These are phyloP conservation scores for Geotrichum cucujoidarum DNA, from an alignment of 1,139 yeast genomes.

Conservation along the genomic window DNA sequence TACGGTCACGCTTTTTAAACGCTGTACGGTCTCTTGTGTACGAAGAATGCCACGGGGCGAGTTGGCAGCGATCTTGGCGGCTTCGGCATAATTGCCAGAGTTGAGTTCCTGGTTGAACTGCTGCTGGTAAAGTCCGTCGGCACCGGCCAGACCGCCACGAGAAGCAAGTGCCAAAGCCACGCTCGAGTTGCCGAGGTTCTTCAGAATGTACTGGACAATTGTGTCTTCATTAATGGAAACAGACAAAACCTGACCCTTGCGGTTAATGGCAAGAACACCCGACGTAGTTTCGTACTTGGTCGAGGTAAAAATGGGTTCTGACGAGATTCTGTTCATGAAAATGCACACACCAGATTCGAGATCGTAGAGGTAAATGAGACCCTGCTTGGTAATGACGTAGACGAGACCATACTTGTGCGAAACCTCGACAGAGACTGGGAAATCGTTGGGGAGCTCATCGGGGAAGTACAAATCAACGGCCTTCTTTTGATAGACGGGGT, in stretches of 20 bases:
- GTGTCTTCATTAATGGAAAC: slow-evolving; percentile 84
- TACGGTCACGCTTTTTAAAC: slow-evolving; percentile 87
- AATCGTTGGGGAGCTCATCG: slow-evolving; percentile 91
- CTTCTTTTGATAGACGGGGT: slow-evolving; percentile 85
- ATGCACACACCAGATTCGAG: slow-evolving; percentile 87
- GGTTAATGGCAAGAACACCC: slow-evolving; percentile 91
- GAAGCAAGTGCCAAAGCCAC: slow-evolving; percentile 86
- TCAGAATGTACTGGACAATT: slow-evolving; percentile 84
- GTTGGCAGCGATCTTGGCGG: slow-evolving; percentile 96
- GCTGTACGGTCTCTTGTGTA: slow-evolving; percentile 90
- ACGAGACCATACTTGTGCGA: slow-evolving; percentile 81
- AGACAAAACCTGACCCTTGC: slow-evolving; percentile 90
- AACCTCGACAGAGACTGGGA: slow-evolving; percentile 90
- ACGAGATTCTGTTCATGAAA: slow-evolving; percentile 93
- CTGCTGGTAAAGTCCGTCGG: slow-evolving; percentile 83
- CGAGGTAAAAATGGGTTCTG: slow-evolving; percentile 93
- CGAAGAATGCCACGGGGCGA: slow-evolving; percentile 77
- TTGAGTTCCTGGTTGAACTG: slow-evolving; percentile 83
- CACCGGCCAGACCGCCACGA: slow-evolving; percentile 96
- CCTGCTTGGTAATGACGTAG: slow-evolving; percentile 88
- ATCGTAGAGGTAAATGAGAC: slow-evolving; percentile 93
- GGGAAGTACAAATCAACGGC: slow-evolving; percentile 94
- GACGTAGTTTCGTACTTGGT: slow-evolving; percentile 60
- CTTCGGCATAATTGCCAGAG: slow-evolving; percentile 83
- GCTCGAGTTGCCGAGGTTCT: slow-evolving; percentile 78